A percentile compares a stretch with the other conserved stretches of the same genome.
Conservation (phyloP, 2,329 filamentous ascomycete species). For the Diaporthe velutina region DNA sequence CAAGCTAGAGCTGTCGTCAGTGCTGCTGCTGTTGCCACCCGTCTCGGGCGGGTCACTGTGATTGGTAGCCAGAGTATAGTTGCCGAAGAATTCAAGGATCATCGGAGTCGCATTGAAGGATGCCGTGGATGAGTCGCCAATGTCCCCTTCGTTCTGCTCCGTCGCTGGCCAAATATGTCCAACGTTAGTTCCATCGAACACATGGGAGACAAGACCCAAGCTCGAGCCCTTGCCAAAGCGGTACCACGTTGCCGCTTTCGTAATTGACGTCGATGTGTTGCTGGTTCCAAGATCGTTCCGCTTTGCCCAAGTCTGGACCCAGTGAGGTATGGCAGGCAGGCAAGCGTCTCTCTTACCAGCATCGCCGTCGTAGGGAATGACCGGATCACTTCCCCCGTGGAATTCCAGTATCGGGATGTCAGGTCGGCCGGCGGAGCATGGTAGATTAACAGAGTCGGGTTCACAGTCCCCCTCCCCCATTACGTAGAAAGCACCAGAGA, state of each 20-base stretch:
- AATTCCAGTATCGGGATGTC: neutral
- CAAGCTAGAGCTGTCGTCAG: neutral
- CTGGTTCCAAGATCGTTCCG: neutral
- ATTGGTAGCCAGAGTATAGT: neutral
- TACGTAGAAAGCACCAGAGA: neutral
- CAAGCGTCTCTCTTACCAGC: neutral
- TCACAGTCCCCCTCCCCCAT: neutral
- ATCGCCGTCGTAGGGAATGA: neutral
- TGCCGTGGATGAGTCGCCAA: neutral
- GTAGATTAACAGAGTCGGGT: neutral
- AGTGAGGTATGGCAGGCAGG: conserved; percentile 2
- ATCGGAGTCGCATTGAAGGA: neutral
- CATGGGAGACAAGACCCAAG: neutral
- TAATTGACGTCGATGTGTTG: neutral
- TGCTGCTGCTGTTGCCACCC: neutral
- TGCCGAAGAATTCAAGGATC: conserved; percentile 1
- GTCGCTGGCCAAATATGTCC: neutral
- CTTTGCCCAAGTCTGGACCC: neutral
- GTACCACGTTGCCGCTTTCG: neutral
- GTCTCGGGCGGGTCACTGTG: neutral
- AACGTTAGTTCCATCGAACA: neutral
- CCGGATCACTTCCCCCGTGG: neutral
- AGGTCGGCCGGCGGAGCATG: neutral
- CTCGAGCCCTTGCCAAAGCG: neutral
- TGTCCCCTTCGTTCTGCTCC: neutral